Evolutionary conservation across 768 basidiomycete species (phyloP), one percentile per base, ranked within the genome.

Genomic region (Boletales sp.): DNA sequence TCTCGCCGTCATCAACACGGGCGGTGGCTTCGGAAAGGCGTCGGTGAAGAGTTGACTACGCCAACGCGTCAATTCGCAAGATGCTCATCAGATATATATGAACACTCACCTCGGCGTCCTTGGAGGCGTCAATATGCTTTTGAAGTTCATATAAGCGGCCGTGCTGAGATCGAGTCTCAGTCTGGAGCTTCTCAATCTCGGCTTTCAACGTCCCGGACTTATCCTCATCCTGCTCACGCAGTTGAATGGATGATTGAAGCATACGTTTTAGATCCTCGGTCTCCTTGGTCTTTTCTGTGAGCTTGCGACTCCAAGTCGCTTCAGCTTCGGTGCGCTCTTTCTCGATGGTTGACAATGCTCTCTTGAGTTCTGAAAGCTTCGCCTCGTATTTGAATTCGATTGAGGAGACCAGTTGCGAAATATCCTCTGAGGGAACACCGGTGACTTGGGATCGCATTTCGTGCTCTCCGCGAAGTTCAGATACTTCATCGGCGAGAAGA

Each of bases 261-360:
- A 75, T 61, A 36, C 70, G 72, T 61, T 85, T 82, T 53, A 94
- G 61, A 43, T 82, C 79, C 50, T 97, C 92, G 17, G 85, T 71
- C 64, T 95, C 94, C 54, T 77, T 78, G 19, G 79, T 75, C 63
- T 91, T 88, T 60, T 90, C 87, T 21, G 78, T 78, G 30, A 97
- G 72, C 63, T 92, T 94, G 49, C 76, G 77, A 62, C 87, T 88
- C 90, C 94, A 95, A 53, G 90, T 87, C 21, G 87, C 86, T 60
- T 98, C 95, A 29, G 80, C 79, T 43, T 95, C 94, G 46, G 79
- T 84, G 35, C 93, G 78, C 66, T 98, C 97, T 57, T 79, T 82
- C 71, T 97, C 95, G 18, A 84, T 66, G 9, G 72, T 71, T 5
- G 72, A 61, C 21, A 97, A 67, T 46, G 81, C 80, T 53, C 76